These are phyloP conservation scores for Cryomyces minteri DNA, from an alignment of 495 filamentous ascomycete species.

Conservation along the genomic window DNA sequence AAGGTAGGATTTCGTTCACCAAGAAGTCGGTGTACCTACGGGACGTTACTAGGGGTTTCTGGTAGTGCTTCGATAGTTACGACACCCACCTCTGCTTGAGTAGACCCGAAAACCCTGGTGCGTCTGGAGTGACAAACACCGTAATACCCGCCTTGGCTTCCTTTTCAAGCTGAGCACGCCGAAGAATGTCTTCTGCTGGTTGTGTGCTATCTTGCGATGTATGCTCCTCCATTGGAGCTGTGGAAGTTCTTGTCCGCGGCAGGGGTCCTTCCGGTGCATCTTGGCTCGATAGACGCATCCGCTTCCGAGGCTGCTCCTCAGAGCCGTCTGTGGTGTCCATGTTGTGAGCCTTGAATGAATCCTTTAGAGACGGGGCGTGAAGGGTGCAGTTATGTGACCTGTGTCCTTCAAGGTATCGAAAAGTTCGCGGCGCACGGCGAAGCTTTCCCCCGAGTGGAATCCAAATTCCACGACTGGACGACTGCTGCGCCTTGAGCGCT, in stretches of 20 bases:
- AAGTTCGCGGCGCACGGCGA: no score
- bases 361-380: no score
- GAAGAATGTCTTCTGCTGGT: not conserved
- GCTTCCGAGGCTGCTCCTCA: not conserved
- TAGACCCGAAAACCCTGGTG: conserved; percentile 14
- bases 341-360: no score
- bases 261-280: not conserved
- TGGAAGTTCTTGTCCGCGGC: not conserved
- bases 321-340: not conserved
- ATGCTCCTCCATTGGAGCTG: not conserved
- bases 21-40: conserved; percentile 83
- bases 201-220: not conserved
- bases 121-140: conserved; percentile 13
- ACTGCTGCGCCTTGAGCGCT: no score
- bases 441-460: no score
- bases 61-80: not conserved
- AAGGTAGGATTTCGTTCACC: conserved; percentile 74
- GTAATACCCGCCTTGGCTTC: conserved; percentile 16
- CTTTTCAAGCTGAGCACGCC: conserved; percentile 3
- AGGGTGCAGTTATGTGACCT: no score
- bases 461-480: no score
- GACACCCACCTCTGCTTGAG: conserved; percentile 14
- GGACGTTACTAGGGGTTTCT: not conserved
- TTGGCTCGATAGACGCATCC: not conserved
- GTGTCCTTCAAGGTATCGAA: no score